Base-by-base conservation (phyloP, 441 rosid species). In the Mallotus repandus region DNA sequence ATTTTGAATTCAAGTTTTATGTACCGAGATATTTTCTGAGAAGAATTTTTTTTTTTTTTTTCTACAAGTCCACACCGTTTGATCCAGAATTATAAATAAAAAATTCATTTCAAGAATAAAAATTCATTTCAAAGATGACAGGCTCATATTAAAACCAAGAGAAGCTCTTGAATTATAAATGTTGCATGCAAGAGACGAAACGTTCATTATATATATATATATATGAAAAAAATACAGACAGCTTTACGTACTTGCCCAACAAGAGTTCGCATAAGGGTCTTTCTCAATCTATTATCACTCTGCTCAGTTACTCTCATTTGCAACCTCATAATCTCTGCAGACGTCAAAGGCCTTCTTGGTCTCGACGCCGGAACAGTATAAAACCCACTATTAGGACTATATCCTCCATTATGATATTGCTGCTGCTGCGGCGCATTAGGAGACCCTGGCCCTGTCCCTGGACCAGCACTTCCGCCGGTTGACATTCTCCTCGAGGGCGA, bases 261-360 rank as follows among this genome's bases (percentile, higher is more conserved):
- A 58, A 89, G 97, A 48, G 95, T 91, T 77, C 98, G 84, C 92
- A 91, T 83, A 46, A 95, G 90, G 49, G 98, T 95, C 78, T 95
- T 95, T 64, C 98, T 83, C 60, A 95, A 87, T 79, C 98, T 77
- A 64, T 81, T 89, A 64, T 92, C 98, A 57, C 95, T 89, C 22
- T 89, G 95, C 81, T 91, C 98, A 38, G 94, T 86, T 48, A 95
- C 96, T 83, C 81, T 82, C 97, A 93, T 95, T 65, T 95, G 99
- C 66, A 87, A 86, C 77, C 95, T 89, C 99, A 95, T 95, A 56
- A 95, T 90, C 89, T 95, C 99, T 0, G 97, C 97, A 10, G 96
- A 92, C 2, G 97, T 95, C 69, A 95, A 63, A 4, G 97, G 97
- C 41, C 98, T 76, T 66, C 90, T 80, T 1, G 98, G 88, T 63